phyloP scores from a whole-genome alignment of 768 basidiomycete genomes.

The Hypholoma fasciculare region DNA sequence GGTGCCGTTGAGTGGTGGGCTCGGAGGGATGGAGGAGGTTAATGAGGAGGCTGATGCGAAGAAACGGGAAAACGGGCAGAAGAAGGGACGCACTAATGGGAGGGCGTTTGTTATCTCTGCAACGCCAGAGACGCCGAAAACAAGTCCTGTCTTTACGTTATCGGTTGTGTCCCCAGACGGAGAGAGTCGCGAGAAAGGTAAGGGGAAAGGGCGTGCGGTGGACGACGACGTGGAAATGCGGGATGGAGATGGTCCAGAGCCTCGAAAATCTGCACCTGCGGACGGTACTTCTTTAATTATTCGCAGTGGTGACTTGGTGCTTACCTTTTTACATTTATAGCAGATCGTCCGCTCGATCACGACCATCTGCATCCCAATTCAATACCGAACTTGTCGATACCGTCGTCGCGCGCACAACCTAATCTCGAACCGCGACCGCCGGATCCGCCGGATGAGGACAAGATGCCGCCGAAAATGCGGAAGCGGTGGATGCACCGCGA shows the following conservation, averaged over 20 bases:
- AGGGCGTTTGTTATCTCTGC: conserved; percentile 3
- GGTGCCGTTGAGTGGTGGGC: conserved; percentile 56
- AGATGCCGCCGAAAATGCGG: conserved; percentile 66
- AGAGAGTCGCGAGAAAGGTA: background rate
- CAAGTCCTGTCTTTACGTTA: background rate
- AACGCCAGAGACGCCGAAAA: background rate
- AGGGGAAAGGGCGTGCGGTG: conserved; percentile 16
- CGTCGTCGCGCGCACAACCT: background rate
- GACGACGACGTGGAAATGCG: conserved; percentile 11
- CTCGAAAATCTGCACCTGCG: background rate
- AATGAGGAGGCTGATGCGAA: conserved; percentile 12
- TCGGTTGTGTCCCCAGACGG: background rate
- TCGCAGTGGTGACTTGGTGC: background rate
- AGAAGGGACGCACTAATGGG: background rate
- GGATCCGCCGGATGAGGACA: conserved; percentile 29
- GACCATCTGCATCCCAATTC: background rate
- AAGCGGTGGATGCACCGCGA: conserved; percentile 44
- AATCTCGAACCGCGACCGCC: conserved; percentile 14
- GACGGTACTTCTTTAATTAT: background rate
- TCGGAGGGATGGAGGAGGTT: conserved; percentile 37
- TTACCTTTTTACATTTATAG: background rate
- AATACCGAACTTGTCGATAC: background rate
- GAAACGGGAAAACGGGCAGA: background rate
- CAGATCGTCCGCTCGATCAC: background rate
- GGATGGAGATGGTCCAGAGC: conserved; percentile 1